phyloP scores from a whole-genome alignment of 23 red algal genomes.

The Porphyridium purpureum region DNA sequence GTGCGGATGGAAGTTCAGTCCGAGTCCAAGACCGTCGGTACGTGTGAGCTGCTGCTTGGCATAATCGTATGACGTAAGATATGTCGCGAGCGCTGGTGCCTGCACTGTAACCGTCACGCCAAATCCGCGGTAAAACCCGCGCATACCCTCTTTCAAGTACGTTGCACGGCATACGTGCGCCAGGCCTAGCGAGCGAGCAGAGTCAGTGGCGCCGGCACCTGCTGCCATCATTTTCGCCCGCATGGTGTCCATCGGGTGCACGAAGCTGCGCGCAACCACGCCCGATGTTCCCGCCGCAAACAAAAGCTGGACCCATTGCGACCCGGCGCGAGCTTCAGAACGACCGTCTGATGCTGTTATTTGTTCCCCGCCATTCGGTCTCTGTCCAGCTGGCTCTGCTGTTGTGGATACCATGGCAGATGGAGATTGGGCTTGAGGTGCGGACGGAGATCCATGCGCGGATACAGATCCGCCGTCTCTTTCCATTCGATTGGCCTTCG shows the following conservation, averaged over 20 bases:
- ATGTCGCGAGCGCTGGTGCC: constrained; percentile 89
- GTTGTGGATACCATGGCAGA: no score
- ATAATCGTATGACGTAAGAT: constrained; percentile 71
- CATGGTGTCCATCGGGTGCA: constrained; percentile 91
- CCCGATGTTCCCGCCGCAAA: constrained; percentile 62
- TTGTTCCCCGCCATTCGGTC: no score
- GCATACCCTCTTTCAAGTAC: constrained; percentile 15
- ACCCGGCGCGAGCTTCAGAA: no score
- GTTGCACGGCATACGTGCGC: constrained; percentile 3
- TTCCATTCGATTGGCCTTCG: no score
- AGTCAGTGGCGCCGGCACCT: not conserved
- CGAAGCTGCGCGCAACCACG: constrained; percentile 44
- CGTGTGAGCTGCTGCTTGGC: constrained; percentile 25
- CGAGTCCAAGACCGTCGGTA: not conserved
- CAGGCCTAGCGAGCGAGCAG: constrained; percentile 8
- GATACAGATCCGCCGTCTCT: no score
- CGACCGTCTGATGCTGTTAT: no score
- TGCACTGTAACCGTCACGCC: constrained; percentile 65
- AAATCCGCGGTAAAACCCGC: constrained; percentile 88
- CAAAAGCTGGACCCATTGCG: no score
- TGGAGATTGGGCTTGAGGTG: no score
- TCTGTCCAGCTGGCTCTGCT: no score
- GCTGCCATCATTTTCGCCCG: constrained; percentile 64
- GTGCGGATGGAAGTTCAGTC: not conserved
- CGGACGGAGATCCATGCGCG: no score